Percentiles rank a stretch among this genome's conserved stretches.
phyloP scores from a whole-genome alignment of 169 alveolate species.

The Plasmodium yoelii region DNA sequence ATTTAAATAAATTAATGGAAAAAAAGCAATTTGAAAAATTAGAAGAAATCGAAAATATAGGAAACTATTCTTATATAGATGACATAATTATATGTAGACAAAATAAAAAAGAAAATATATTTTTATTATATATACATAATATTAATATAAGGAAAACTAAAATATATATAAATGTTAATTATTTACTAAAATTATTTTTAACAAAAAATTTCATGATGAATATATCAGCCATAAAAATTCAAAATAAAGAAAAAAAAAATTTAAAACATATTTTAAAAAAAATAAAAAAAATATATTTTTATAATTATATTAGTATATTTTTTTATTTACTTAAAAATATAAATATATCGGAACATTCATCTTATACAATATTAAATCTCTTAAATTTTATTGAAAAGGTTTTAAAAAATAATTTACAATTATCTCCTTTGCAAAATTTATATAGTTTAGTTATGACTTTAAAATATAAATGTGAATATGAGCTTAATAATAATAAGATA shows the following conservation, averaged over 20 bases:
- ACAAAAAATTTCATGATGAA: conserved; percentile 59
- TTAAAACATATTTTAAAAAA: conserved; percentile 47
- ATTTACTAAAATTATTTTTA: conserved; percentile 36
- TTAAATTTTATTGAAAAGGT: conserved; percentile 17
- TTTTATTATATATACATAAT: conserved; percentile 38
- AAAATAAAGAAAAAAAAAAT: conserved; percentile 58
- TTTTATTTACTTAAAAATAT: conserved; percentile 57
- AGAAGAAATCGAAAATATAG: neutral
- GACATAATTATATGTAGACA: conserved; percentile 1
- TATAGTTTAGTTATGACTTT: conserved; percentile 55
- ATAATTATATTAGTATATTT: conserved; percentile 45
- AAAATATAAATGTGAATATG: conserved; percentile 45
- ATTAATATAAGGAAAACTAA: conserved; percentile 56
- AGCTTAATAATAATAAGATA: conserved; percentile 22
- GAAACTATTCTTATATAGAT: neutral
- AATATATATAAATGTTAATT: conserved; percentile 65
- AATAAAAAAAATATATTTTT: conserved; percentile 63
- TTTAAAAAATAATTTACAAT: conserved; percentile 48
- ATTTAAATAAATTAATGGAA: neutral
- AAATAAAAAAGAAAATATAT: neutral
- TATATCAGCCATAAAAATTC: conserved; percentile 54
- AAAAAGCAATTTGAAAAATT: neutral
- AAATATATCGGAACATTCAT: conserved; percentile 59
- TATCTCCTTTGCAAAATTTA: conserved; percentile 27
- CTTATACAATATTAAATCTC: conserved; percentile 25